Base-by-base conservation (phyloP, 2,329 filamentous ascomycete genomes). In the Drechmeria coniospora region DNA sequence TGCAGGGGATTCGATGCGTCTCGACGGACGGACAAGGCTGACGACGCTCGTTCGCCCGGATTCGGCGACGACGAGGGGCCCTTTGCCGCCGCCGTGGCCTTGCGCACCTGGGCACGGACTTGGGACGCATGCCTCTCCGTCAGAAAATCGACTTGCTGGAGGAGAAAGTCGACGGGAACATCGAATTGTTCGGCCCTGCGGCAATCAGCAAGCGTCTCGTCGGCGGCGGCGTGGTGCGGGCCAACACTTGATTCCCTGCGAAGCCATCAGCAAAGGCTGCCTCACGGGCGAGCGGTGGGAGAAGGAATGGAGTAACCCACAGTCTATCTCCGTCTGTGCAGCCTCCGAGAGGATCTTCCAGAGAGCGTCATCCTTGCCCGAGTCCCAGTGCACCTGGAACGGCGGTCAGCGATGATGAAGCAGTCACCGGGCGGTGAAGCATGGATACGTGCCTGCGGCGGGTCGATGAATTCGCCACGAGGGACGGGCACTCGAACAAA, bases 111-210 rank as follows among this genome's bases (percentile, higher is more conserved):
- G 13, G 80, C 84, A 39, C 82, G 74, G 26, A 95, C 81, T 49
- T 94, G 83, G 1, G 81, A 80, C 16, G 92, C 69, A 56, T 95
- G 83, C 28, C 81, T 68, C 49, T 95, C 86, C 46, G 90, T 93
- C 5, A 95, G 69, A 69, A 84, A 93, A 51, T 83, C 84, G 36
- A 84, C 84, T 54, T 98, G 84, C 48, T 93, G 82, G 11, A 94
- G 69, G 18, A 98, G 66, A 45, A 95, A 95, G 22, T 83, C 68
- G 32, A 92, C 72, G 15, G 81, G 78, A 13, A 94, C 87, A 36
- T 86, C 69, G 53, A 94, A 93, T 25, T 71, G 65, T 28, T 68
- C 62, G 25, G 81, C 82, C 46, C 78, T 79, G 40, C 13, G 26
- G 23, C n/a, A 32, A 24, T 33, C 48, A 33, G 47, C 41, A 33